These are phyloP conservation scores for Pseudocercospora eumusae DNA, from an alignment of 2,329 filamentous ascomycete genomes.

Conservation along the genomic window DNA sequence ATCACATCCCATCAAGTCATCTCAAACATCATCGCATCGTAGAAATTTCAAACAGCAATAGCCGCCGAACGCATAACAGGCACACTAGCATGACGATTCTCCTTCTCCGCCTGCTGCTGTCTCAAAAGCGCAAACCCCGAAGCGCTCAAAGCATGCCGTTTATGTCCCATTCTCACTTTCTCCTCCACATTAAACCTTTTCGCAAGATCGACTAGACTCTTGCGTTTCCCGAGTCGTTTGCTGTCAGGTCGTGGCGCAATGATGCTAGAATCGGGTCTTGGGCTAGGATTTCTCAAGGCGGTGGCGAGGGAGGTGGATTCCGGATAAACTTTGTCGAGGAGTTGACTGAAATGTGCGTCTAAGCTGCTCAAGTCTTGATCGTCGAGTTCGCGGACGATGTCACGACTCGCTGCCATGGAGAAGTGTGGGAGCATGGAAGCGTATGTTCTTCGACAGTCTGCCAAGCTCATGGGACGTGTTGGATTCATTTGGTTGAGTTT, in stretches of 20 bases:
- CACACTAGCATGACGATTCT: constrained; percentile 11
- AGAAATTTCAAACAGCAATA: background rate
- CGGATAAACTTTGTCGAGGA: constrained; percentile 23
- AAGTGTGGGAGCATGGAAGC: constrained; percentile 27
- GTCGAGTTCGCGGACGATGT: constrained; percentile 11
- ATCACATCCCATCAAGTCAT: constrained; percentile 1
- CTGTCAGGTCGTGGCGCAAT: constrained; percentile 3
- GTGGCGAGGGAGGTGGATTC: background rate
- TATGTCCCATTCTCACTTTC: constrained; percentile 14
- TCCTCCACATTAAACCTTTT: constrained; percentile 15
- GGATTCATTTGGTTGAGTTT: constrained; percentile 18
- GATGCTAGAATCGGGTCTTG: constrained; percentile 20
- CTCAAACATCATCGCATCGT: background rate
- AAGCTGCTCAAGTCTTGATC: constrained; percentile 13
- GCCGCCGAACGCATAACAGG: background rate
- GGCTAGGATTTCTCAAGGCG: background rate
- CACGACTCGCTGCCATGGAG: constrained; percentile 19
- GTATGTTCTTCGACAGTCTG: constrained; percentile 26
- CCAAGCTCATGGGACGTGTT: constrained; percentile 23
- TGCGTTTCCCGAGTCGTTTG: constrained; percentile 13
- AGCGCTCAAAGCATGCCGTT: constrained; percentile 19
- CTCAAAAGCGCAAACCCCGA: constrained; percentile 19
- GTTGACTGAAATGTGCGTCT: constrained; percentile 25
- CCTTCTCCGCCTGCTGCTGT: constrained; percentile 10
- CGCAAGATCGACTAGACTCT: constrained; percentile 17